phyloP scores from a whole-genome alignment of 768 basidiomycete genomes.

The Hortiboletus flavorubellus region DNA sequence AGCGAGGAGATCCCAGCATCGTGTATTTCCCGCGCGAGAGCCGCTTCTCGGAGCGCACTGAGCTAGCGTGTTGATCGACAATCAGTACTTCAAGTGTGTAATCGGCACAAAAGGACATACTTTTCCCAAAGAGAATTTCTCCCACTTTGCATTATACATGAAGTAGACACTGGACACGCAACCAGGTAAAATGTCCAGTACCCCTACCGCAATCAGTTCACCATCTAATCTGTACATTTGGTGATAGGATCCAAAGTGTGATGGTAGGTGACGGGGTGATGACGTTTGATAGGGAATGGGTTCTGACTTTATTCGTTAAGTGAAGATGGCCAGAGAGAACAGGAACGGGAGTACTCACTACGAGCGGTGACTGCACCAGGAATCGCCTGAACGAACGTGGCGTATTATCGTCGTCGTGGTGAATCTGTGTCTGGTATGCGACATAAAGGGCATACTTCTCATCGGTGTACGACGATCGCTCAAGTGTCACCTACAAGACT shows the following conservation, averaged over 20 bases:
- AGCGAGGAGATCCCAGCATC: slow-evolving; percentile 62
- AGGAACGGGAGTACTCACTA: slow-evolving; percentile 41
- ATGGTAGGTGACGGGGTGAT: slow-evolving; percentile 59
- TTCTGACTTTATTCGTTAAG: slow-evolving; percentile 40
- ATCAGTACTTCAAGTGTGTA: not conserved
- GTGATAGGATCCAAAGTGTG: slow-evolving; percentile 89
- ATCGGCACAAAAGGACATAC: slow-evolving; percentile 32
- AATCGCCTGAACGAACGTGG: slow-evolving; percentile 63
- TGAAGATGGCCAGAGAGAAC: not conserved
- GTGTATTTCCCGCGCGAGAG: slow-evolving; percentile 72
- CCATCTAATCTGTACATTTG: slow-evolving; percentile 84
- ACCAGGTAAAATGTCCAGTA: slow-evolving; percentile 84
- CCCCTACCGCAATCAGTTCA: slow-evolving; percentile 76
- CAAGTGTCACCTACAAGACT: slow-evolving; percentile 58
- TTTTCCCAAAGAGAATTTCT: slow-evolving; percentile 75
- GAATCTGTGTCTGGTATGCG: slow-evolving; percentile 76
- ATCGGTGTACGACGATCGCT: slow-evolving; percentile 67
- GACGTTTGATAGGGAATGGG: slow-evolving; percentile 54
- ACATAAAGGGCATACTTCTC: slow-evolving; percentile 82
- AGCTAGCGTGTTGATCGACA: slow-evolving; percentile 43
- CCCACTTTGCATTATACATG: slow-evolving; percentile 75
- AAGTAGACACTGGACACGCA: slow-evolving; percentile 90
- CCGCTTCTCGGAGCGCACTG: slow-evolving; percentile 79
- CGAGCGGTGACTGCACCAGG: slow-evolving; percentile 73
- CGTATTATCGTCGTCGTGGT: slow-evolving; percentile 58